Evolutionary conservation across 2,329 filamentous ascomycete species (phyloP).

Genomic region (Emmonsiellopsis sp.): DNA sequence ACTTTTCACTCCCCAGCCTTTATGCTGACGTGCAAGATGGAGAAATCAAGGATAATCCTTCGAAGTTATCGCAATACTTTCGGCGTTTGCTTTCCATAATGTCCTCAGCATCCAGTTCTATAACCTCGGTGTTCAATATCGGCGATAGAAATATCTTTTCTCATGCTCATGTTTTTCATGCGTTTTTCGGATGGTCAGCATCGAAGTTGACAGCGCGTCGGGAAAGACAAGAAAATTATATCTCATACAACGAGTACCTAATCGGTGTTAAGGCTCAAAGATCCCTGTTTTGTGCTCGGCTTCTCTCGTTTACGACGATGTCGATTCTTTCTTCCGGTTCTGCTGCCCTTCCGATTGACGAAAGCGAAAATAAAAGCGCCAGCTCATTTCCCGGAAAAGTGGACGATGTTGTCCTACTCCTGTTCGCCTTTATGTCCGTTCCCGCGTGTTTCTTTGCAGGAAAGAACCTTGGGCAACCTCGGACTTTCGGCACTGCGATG

Average conservation of each 20-base stretch:
- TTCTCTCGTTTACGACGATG: background rate
- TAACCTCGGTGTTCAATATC: conserved; percentile 9
- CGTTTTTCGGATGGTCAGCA: conserved; percentile 39
- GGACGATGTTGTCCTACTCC: background rate
- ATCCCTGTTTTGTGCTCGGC: background rate
- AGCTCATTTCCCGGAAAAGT: background rate
- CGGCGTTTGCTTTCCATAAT: conserved; percentile 31
- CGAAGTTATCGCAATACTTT: conserved; percentile 29
- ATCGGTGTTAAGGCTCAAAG: background rate
- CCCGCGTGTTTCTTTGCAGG: background rate
- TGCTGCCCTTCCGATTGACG: background rate
- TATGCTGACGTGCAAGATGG: background rate
- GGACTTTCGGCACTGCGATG: background rate
- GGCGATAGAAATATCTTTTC: conserved; percentile 45
- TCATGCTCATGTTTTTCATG: conserved; percentile 45
- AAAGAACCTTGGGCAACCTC: background rate
- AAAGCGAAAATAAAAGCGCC: background rate
- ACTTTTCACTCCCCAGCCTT: conserved; percentile 6
- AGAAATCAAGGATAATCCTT: conserved; percentile 12
- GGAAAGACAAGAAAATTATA: too few relatives aligned
- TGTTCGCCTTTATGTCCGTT: background rate
- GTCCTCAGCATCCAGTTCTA: conserved; percentile 36
- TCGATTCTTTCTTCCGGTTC: background rate
- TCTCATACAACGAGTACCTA: too few relatives aligned
- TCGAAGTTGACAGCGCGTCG: too few relatives aligned